phyloP scores from a whole-genome alignment of 192 early-diverging fungal species.

The Rhizophagus sp. region DNA sequence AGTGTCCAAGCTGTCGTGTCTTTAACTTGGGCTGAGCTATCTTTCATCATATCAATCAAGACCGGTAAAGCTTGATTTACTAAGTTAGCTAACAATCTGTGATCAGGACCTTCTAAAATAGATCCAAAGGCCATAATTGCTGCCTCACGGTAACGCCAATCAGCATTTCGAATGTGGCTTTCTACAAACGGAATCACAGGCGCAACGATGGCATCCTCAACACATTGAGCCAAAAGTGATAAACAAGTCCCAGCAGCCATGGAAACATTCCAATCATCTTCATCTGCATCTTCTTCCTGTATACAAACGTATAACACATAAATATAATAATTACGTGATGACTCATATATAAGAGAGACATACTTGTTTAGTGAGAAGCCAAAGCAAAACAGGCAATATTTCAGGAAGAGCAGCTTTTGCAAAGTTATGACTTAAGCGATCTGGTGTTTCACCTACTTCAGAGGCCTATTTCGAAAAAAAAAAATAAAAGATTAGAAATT shows the following conservation, averaged over 20 bases:
- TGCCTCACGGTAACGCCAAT: constrained; percentile 96
- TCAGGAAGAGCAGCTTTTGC: constrained; percentile 75
- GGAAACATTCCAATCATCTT: constrained; percentile 98
- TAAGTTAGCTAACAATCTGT: constrained; percentile 61
- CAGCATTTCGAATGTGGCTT: constrained; percentile 73
- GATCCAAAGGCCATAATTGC: constrained; percentile 99
- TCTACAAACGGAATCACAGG: constrained; percentile 91
- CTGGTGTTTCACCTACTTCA: constrained; percentile 50
- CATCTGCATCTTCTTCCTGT: constrained; percentile 95
- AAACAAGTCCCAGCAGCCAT: constrained; percentile 99
- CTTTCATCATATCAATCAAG: constrained; percentile 86
- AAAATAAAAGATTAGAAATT: not conserved
- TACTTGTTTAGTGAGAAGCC: constrained; percentile 85
- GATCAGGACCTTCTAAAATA: constrained; percentile 91
- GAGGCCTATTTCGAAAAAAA: constrained; percentile 37
- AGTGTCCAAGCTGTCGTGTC: constrained; percentile 99
- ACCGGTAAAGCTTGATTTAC: constrained; percentile 86
- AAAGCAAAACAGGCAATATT: constrained; percentile 83
- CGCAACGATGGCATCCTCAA: constrained; percentile 78
- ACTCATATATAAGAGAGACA: constrained; percentile 10
- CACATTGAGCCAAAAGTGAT: constrained; percentile 79
- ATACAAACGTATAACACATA: not conserved
- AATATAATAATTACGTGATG: not conserved
- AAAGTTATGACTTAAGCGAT: constrained; percentile 69
- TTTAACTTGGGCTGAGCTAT: constrained; percentile 87